Conservation (phyloP, 2,329 filamentous ascomycete genomes). For the Zelopaecilomyces penicillatus region DNA sequence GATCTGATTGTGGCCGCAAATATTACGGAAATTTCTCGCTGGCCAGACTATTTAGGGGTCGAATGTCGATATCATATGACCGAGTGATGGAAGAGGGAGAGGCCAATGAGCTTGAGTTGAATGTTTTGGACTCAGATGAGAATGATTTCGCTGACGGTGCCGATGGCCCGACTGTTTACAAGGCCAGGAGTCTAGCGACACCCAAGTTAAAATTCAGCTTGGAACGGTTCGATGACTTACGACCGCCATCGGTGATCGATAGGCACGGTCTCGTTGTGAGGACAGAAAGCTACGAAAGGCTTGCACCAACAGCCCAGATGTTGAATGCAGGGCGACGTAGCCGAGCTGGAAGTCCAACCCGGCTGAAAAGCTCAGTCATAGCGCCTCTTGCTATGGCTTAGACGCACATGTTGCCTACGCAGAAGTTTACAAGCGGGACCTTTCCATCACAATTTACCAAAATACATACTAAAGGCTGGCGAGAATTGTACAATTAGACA, state of each 20-base stretch:
- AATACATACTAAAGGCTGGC: neutral
- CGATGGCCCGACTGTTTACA: conserved; percentile 48
- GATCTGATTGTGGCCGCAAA: conserved; percentile 22
- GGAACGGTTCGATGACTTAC: conserved; percentile 41
- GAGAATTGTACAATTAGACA: neutral
- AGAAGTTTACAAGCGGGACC: conserved; percentile 28
- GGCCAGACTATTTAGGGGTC: conserved; percentile 59
- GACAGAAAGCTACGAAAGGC: conserved; percentile 77
- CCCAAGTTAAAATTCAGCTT: conserved; percentile 53
- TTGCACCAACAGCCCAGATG: conserved; percentile 50
- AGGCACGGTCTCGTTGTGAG: conserved; percentile 68
- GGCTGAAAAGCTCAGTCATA: conserved; percentile 51
- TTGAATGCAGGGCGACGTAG: conserved; percentile 49
- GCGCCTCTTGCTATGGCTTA: too few relatives aligned
- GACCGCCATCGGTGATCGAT: conserved; percentile 42
- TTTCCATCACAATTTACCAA: neutral
- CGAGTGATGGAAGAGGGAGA: conserved; percentile 76
- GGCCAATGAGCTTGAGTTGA: conserved; percentile 69
- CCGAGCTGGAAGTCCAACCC: conserved; percentile 48
- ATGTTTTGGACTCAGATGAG: conserved; percentile 54
- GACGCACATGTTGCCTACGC: too few relatives aligned
- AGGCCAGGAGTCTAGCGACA: conserved; percentile 59
- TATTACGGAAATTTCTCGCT: conserved; percentile 43
- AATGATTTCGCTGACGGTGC: conserved; percentile 57
- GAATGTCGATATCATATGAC: conserved; percentile 58